A percentile compares a stretch with the other conserved stretches of the same genome.
phyloP scores from a whole-genome alignment of 2,329 filamentous ascomycete genomes.

The Parastagonospora nodorum region DNA sequence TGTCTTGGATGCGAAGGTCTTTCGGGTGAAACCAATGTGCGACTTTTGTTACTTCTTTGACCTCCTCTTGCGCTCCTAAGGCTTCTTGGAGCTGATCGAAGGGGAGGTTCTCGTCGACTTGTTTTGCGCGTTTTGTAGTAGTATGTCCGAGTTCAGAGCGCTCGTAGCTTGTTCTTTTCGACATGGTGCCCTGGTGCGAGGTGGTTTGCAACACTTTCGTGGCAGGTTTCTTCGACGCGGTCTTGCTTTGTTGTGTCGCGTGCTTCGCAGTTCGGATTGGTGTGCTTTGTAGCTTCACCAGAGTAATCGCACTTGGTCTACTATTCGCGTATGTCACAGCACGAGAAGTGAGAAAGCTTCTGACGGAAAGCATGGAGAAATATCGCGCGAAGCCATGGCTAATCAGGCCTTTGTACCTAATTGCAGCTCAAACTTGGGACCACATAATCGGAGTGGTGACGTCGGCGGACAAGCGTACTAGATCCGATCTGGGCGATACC shows the following conservation, averaged over 20 bases:
- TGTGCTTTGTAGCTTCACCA: background rate
- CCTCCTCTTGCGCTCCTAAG: conserved; percentile 47
- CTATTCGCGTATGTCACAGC: background rate
- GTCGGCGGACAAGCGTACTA: conserved; percentile 23
- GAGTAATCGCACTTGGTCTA: background rate
- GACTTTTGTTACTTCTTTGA: conserved; percentile 48
- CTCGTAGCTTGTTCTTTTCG: conserved; percentile 38
- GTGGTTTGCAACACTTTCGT: conserved; percentile 3
- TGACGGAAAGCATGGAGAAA: conserved; percentile 16
- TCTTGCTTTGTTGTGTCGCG: conserved; percentile 15
- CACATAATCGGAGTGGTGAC: conserved; percentile 27
- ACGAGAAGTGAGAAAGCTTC: conserved; percentile 2
- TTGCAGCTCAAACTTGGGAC: conserved; percentile 1
- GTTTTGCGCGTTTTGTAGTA: conserved; percentile 55
- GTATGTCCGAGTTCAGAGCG: conserved; percentile 49
- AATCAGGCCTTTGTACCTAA: conserved; percentile 14
- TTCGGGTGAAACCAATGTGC: conserved; percentile 60
- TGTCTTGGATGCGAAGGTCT: conserved; percentile 57
- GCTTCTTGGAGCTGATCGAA: conserved; percentile 49
- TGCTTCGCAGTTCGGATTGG: conserved; percentile 9
- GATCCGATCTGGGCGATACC: conserved; percentile 24
- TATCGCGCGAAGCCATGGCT: background rate
- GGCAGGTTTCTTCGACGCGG: conserved; percentile 7
- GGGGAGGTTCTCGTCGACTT: conserved; percentile 53
- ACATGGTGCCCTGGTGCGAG: conserved; percentile 14